phyloP scores from a whole-genome alignment of 768 basidiomycete genomes.

The Termitomyces eurrhizus region DNA sequence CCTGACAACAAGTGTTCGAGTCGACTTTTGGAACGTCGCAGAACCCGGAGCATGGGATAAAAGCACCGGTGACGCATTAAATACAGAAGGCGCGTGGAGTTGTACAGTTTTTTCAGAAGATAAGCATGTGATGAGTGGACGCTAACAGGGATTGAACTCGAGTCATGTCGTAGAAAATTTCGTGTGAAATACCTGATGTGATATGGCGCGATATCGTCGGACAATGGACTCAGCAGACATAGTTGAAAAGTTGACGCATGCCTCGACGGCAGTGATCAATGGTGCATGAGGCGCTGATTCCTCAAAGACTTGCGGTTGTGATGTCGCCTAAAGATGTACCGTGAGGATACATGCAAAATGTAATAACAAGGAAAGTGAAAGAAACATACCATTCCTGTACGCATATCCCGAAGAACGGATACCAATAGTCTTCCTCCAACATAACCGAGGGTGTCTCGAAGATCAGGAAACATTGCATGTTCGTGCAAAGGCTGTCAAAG shows the following conservation, averaged over 20 bases:
- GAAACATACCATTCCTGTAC: constrained; percentile 45
- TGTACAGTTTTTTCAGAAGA: constrained; percentile 34
- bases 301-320: constrained; percentile 41
- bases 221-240: constrained; percentile 57
- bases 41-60: constrained; percentile 31
- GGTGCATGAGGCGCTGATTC: constrained; percentile 48
- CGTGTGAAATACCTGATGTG: constrained; percentile 52
- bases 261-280: constrained; percentile 49
- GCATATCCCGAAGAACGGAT: constrained; percentile 60
- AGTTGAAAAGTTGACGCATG: constrained; percentile 49
- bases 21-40: constrained; percentile 37
- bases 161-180: background rate
- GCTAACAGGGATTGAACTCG: constrained; percentile 16
- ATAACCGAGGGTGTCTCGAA: constrained; percentile 57
- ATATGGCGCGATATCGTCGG: constrained; percentile 56
- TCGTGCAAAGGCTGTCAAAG: constrained; percentile 46
- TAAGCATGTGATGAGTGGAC: constrained; percentile 30
- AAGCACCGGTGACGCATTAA: constrained; percentile 4
- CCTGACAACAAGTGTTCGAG: constrained; percentile 42
- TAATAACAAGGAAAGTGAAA: background rate
- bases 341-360: background rate
- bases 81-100: constrained; percentile 31
- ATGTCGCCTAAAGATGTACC: constrained; percentile 36
- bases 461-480: constrained; percentile 44
- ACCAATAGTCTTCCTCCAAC: constrained; percentile 72